Conservation (phyloP, 169 alveolate species). For the Plasmodium vivax region DNA sequence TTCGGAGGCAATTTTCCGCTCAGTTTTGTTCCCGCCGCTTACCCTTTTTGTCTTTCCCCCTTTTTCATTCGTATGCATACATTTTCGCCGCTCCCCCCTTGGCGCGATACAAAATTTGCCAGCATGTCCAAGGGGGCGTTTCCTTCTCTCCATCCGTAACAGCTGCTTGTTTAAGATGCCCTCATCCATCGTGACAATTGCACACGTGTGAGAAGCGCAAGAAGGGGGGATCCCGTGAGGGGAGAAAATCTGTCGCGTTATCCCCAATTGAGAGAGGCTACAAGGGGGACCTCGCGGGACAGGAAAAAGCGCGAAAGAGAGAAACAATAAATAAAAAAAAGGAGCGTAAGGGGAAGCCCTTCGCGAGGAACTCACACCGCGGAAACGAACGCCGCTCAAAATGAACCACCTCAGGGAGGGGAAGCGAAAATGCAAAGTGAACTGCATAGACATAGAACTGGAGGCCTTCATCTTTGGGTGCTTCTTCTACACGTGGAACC, state of each 20-base stretch:
- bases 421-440: slow-evolving; percentile 54
- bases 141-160: not conserved
- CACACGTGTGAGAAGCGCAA: not conserved
- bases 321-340: not conserved
- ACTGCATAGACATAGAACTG: slow-evolving; percentile 51
- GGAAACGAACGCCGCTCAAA: not conserved
- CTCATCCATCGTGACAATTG: not conserved
- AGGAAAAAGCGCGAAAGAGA: not conserved
- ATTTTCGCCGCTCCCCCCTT: not conserved
- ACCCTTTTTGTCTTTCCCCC: not conserved
- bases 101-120: not conserved
- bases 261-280: not conserved
- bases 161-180: not conserved
- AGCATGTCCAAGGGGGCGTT: not conserved
- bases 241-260: not conserved
- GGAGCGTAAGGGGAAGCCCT: not conserved
- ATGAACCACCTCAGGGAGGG: slow-evolving; percentile 18
- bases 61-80: not conserved
- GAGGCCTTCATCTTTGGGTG: slow-evolving; percentile 75
- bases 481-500: slow-evolving; percentile 63
- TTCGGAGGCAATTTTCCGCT: not conserved
- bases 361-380: not conserved
- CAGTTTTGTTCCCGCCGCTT: not conserved
- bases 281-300: not conserved
- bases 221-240: not conserved